Base-by-base conservation (phyloP, 257 asterid genomes). In the Thymus quinquecostatus region DNA sequence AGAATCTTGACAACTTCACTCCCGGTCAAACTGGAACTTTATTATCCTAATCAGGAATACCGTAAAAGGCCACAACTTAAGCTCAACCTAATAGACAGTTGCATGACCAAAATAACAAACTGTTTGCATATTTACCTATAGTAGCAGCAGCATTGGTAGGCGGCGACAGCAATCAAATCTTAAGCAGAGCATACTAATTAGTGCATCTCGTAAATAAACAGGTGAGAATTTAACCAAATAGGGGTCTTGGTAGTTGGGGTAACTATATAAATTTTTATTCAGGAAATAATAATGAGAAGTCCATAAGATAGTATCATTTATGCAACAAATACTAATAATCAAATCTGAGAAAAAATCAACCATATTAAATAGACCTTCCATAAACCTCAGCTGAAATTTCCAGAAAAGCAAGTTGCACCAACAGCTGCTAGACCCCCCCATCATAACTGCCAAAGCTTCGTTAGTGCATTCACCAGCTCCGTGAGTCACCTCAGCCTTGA, bases 401-500 rank as follows among this genome's bases (percentile, higher is more conserved):
- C 30, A 45, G 68, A 69, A 67, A 69, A 60, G 66, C 63, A 68
- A 59, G 59, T 73, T 77, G 75, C 80, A 79, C 85, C 80, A 72
- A 83, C 75, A 79, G 84, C 86, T 77, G 84, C 80, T 60, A 47
- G 87, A 77, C 88, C 71, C 87, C 84, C 68, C 93, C 88, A 87
- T 80, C 90, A 85, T 69, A 78, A 82, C 75, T 73, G 80, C 78
- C 78, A 89, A 87, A 86, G 90, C 96, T 71, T 83, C 92, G 63
- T 88, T 68, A 86, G 96, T 84, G 92, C 89, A 75, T 74, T 60
- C 84, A 85, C 75, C 77, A 65, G 78, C 75, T 75, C 84, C 71
- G 74, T 64, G 78, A 73, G 86, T 86, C 93, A 87, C 92, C 96
- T 86, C 91, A 73, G 90, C 90, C 91, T 86, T 85, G 81, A 81